Percentiles rank a stretch among this genome's conserved stretches.
Conservation (phyloP, 2,329 filamentous ascomycete genomes). For the Penicillium sp. region DNA sequence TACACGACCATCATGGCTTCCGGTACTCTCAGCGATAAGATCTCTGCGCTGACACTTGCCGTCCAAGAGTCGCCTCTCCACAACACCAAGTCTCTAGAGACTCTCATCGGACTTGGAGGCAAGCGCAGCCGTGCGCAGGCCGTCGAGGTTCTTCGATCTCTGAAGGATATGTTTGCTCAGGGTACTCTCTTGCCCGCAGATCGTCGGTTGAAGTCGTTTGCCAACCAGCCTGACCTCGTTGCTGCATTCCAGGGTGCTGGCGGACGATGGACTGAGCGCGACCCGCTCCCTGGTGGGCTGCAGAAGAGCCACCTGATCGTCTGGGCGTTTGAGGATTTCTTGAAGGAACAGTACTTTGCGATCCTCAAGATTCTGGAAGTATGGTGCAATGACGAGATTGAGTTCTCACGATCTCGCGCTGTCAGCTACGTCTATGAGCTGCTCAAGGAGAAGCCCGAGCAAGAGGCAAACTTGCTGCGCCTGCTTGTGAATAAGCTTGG, state of each 20-base stretch:
- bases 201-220: conserved; percentile 80
- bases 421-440: conserved; percentile 91
- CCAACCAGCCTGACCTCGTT: conserved; percentile 77
- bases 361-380: conserved; percentile 87
- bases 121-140: conserved; percentile 95
- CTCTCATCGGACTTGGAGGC: conserved; percentile 78
- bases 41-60: conserved; percentile 90
- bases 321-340: conserved; percentile 94
- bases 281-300: conserved; percentile 74
- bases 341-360: conserved; percentile 93
- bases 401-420: conserved; percentile 85
- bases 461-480: conserved; percentile 90
- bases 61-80: conserved; percentile 96
- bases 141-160: conserved; percentile 85
- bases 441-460: conserved; percentile 93
- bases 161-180: conserved; percentile 92
- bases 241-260: conserved; percentile 69
- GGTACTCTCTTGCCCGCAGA: conserved; percentile 83
- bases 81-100: conserved; percentile 87
- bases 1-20: conserved; percentile 96
- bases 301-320: conserved; percentile 78
- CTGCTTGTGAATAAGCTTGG: conserved; percentile 96
- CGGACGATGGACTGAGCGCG: conserved; percentile 70
- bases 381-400: conserved; percentile 95
- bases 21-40: conserved; percentile 94